These are phyloP conservation scores for Lactarius evosmus DNA, from an alignment of 768 basidiomycete species.

Conservation along the genomic window DNA sequence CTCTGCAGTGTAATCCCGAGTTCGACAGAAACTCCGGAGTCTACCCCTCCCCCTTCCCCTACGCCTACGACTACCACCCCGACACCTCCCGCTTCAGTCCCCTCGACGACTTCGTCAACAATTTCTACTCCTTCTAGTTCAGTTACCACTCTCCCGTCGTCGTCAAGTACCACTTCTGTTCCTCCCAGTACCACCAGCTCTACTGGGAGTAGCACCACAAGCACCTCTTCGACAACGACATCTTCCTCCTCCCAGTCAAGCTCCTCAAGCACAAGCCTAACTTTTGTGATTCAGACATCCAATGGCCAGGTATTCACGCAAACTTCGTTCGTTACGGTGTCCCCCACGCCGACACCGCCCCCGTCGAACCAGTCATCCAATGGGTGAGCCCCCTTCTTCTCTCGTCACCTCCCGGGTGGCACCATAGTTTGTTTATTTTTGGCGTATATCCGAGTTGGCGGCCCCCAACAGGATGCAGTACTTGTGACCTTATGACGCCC, in stretches of 20 bases:
- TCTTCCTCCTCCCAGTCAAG: background rate
- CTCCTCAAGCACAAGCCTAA: conserved; percentile 6
- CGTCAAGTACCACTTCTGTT: conserved; percentile 5
- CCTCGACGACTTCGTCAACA: conserved; percentile 1
- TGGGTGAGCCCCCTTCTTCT: conserved; percentile 26
- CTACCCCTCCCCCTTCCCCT: conserved; percentile 8
- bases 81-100: conserved; percentile 5
- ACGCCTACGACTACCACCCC: conserved; percentile 4
- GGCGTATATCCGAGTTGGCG: background rate
- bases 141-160: background rate
- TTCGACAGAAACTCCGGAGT: no score
- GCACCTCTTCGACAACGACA: background rate
- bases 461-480: background rate
- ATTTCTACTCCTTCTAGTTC: conserved; percentile 3
- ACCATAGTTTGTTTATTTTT: background rate
- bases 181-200: conserved; percentile 9
- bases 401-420: background rate
- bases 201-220: conserved; percentile 4
- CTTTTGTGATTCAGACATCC: conserved; percentile 6
- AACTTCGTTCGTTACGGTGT: conserved; percentile 25
- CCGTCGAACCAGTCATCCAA: background rate
- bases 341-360: conserved; percentile 7
- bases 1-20: background rate
- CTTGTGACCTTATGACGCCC: background rate
- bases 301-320: conserved; percentile 23